Base-by-base conservation (phyloP, 2,329 filamentous ascomycete species). In the Fusarium hostae region DNA sequence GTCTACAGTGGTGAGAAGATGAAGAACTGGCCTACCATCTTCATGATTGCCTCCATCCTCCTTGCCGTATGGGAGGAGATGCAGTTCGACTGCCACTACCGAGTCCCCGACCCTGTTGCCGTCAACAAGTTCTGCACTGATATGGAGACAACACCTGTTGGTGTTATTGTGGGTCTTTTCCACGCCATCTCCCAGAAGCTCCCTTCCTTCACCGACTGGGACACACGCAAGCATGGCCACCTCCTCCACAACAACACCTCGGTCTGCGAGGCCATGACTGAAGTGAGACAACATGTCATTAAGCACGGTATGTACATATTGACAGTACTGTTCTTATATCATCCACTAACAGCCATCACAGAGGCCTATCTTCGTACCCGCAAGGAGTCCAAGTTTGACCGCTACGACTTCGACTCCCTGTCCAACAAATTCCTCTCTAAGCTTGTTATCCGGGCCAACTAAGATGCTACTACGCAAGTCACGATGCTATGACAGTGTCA, bases 11-110 rank as follows among this genome's bases (percentile, higher is more conserved):
- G 95, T 66, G 95, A 98, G 82, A 95, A 97, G 82, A 89, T 98
- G 76, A 98, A 97, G 90, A 97, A 98, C 85, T 98, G 95, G 95
- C 95, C 95, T 4, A 98, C 95, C 52, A 98, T 98, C 81, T 98
- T 98, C 87, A 97, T 98, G 89, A 87, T 98, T 61, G 95, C 95
- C 13, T 95, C 94, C 8, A 96, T 98, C 71, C 89, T 98, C 37
- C 87, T 98, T 51, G 94, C 94, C 15, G 94, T 98, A 24, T 98
- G 95, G 95, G 95, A 98, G 82, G 92, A 97, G 87, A 98, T 98
- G 90, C 95, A 98, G 82, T 98, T 98, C 79, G 95, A 98, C 84
- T 97, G 93, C 87, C 94, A 97, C 84, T 98, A 97, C 87, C 92
- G 95, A 57, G 91, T 97, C 6, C 94, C 93, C 8, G 95, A 98